Evolutionary conservation across 352 stramenopile genomes (phyloP), one percentile per base, ranked within the genome.

Genomic region (Pythium aristosporum): DNA sequence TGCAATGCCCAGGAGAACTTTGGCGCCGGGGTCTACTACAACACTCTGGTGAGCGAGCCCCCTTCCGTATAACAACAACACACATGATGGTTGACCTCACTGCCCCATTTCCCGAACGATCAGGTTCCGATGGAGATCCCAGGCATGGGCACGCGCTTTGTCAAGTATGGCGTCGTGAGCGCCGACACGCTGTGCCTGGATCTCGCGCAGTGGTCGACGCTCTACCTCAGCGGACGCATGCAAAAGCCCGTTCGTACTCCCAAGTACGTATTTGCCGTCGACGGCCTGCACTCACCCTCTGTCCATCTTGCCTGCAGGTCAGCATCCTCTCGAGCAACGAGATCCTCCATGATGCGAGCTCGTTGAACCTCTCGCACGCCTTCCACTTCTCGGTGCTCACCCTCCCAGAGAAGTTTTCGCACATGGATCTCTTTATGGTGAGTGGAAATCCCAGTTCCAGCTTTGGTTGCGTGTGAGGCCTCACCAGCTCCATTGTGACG

Each of bases 141-240:
- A n/a, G 43, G 67, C 36, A 74, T 91, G 36, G 79, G 82, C 25
- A 83, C 66, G 7, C 83, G 88, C 39, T 66, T 92, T 51, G 88
- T 97, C 65, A 97, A 97, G 74, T 97, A 97, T 67, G 89, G 89
- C 12, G 79, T 97, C 55, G 87, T 97, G 57, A 92, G 83, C 65
- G 80, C 76, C 44, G 76, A 94, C 56, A 82, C 84, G 49, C 69
- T 96, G 53, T 90, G 81, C 34, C 62, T 88, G 2, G 89, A 97
- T 44, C 75, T 97, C 0, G 56, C 68, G 6, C 72, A 82, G 21
- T 97, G 89, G 89, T 88, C 78, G 42, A 94, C 80, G 61, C 79
- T 97, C 3, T 97, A 97, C 62, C 72, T 94, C 5, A 95, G 87
- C 57, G 87, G 87, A 5, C 76, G 87, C 37, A 93, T 95, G 85